These are phyloP conservation scores for Penicillium riverlandense DNA, from an alignment of 495 filamentous ascomycete species.

Conservation along the genomic window DNA sequence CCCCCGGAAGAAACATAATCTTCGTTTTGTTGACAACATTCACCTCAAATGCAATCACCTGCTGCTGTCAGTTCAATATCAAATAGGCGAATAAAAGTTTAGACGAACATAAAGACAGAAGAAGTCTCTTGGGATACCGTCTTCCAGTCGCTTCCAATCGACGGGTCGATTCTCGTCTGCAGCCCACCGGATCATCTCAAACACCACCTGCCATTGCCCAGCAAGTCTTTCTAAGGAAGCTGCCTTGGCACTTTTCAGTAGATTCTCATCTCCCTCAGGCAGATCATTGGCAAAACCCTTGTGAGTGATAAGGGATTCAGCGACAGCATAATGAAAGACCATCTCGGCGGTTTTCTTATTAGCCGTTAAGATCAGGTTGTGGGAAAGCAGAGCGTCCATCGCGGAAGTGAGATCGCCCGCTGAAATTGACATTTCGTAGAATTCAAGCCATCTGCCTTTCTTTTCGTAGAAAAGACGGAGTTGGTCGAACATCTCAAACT, in stretches of 20 bases:
- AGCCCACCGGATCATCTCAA: neutral
- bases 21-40: neutral
- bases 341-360: constrained; percentile 1
- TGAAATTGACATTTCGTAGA: constrained; percentile 6
- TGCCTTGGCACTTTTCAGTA: neutral
- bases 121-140: neutral
- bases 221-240: neutral
- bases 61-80: too few relatives aligned
- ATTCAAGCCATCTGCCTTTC: constrained; percentile 7
- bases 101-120: constrained; percentile 4
- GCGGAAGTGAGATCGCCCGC: constrained; percentile 3
- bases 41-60: neutral
- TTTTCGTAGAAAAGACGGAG: constrained; percentile 5
- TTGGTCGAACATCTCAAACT: constrained; percentile 22
- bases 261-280: neutral
- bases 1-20: neutral
- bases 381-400: neutral
- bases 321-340: constrained; percentile 3
- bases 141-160: neutral
- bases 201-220: neutral
- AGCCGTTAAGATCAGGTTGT: neutral
- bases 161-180: neutral
- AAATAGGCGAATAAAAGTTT: too few relatives aligned
- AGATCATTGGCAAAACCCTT: neutral
- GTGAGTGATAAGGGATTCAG: neutral